Conservation (phyloP, 2,329 filamentous ascomycete species). For the Calonectria pseudoturangicola region DNA sequence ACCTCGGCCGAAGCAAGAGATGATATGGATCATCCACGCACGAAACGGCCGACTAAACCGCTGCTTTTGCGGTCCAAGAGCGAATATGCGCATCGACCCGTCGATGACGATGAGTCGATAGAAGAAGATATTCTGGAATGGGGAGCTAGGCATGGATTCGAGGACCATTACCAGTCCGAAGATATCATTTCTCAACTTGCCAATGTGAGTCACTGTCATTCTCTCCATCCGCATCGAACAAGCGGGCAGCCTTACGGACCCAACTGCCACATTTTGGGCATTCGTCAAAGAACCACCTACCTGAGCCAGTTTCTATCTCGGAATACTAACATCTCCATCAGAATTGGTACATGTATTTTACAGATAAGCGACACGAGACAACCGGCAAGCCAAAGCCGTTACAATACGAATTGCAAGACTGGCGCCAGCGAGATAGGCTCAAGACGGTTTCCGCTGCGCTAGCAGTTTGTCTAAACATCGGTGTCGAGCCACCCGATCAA, state of each 20-base stretch:
- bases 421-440: slow-evolving; percentile 96
- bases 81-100: slow-evolving; percentile 68
- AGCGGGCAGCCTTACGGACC: background rate
- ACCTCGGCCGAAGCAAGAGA: slow-evolving; percentile 53
- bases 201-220: slow-evolving; percentile 75
- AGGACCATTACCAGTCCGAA: slow-evolving; percentile 92
- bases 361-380: slow-evolving; percentile 97
- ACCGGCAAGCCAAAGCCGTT: slow-evolving; percentile 88
- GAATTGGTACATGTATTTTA: slow-evolving; percentile 99
- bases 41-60: slow-evolving; percentile 67
- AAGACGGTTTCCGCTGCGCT: slow-evolving; percentile 98
- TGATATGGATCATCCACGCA: slow-evolving; percentile 60
- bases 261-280: slow-evolving; percentile 25
- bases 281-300: background rate
- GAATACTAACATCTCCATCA: slow-evolving; percentile 61
- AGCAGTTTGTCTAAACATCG: slow-evolving; percentile 96
- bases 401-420: slow-evolving; percentile 85
- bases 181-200: slow-evolving; percentile 91
- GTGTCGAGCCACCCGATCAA: slow-evolving; percentile 97
- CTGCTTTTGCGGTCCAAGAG: slow-evolving; percentile 75
- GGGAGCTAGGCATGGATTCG: slow-evolving; percentile 88
- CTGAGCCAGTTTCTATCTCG: background rate
- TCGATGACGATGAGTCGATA: slow-evolving; percentile 63
- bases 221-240: slow-evolving; percentile 59
- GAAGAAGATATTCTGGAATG: slow-evolving; percentile 71